Evolutionary conservation across 2,329 filamentous ascomycete species (phyloP).

Genomic region (Trichoderma breve): DNA sequence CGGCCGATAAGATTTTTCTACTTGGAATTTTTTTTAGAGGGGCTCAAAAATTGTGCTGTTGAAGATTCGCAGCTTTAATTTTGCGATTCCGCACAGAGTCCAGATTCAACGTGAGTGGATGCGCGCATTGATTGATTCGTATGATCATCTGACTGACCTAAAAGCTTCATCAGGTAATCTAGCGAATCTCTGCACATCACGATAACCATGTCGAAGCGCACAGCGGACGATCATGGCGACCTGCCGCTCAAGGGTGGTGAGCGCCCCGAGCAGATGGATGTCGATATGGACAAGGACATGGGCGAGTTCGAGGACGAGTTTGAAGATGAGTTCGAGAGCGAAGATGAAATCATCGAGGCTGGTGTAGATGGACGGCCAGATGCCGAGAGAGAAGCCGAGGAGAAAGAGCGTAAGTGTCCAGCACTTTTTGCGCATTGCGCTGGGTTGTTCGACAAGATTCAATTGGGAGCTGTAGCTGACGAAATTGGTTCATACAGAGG

Average conservation of each 20-base stretch:
- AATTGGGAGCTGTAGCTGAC: background rate
- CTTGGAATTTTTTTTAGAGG: constrained; percentile 4
- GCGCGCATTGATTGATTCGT: background rate
- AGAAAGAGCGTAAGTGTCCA: constrained; percentile 58
- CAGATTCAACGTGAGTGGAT: background rate
- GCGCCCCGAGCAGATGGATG: constrained; percentile 63
- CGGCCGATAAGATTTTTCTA: background rate
- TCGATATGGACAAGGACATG: constrained; percentile 61
- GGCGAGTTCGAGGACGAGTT: constrained; percentile 95
- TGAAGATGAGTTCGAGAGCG: constrained; percentile 83
- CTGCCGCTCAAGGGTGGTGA: constrained; percentile 59
- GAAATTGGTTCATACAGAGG: constrained; percentile 45
- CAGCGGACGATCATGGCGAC: constrained; percentile 49
- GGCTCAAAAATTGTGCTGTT: background rate
- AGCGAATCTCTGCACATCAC: background rate
- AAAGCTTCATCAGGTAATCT: background rate
- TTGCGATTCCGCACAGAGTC: background rate
- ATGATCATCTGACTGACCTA: background rate
- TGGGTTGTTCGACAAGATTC: background rate
- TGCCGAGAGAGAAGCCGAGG: constrained; percentile 86
- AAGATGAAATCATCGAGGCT: constrained; percentile 89
- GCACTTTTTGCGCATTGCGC: background rate
- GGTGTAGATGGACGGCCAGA: constrained; percentile 91
- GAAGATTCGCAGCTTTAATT: background rate
- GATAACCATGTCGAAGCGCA: constrained; percentile 57